Base-by-base conservation (phyloP, 2,329 filamentous ascomycete species). In the Juglanconis sp. region DNA sequence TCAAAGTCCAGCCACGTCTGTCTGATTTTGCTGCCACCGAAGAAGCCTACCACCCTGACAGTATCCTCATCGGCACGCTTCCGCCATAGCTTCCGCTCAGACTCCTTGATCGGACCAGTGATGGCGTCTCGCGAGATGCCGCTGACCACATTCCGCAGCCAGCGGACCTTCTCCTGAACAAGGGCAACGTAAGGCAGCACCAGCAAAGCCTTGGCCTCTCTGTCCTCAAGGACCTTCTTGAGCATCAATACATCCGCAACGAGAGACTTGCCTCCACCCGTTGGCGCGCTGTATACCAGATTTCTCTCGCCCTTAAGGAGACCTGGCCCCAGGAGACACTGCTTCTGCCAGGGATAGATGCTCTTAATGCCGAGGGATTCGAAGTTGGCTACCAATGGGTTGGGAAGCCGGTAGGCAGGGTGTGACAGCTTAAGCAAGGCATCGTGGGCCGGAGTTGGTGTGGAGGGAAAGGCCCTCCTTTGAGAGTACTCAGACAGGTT, bases 261-360 rank as follows among this genome's bases (percentile, higher is more conserved):
- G 11, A 92, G 79, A 7, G 88, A 91, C 73, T 92, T 92, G 15
- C 90, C 90, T 46, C 89, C 89, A 4, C 89, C 89, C 0, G 90
- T 92, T 0, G 90, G 90, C 7, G 90, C 90, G 48, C 87, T 90
- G 69, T 92, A 93, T n/a, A 92, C 87, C 9, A 93, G 77, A 66
- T 91, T 92, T 64, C 80, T 84, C 54, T 84, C 77, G 15, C 89
- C 89, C 5, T 76, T 72, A 11, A 93, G 76, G 17, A 92, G 77
- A 0, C 88, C 87, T 3, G 84, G 85, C 0, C 86, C 85, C 56
- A 88, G 77, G 7, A 93, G 78, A 68, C 90, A 93, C 60, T 87
- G 85, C 54, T 88, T 88, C 72, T 92, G 90, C 90, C 90, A 93
- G 2, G 88, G 87, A 67, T 92, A 92, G 61, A 92, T 92, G 65